Conservation (phyloP, 371 early-diverging fungal genomes). For the Nematocida parisii region DNA sequence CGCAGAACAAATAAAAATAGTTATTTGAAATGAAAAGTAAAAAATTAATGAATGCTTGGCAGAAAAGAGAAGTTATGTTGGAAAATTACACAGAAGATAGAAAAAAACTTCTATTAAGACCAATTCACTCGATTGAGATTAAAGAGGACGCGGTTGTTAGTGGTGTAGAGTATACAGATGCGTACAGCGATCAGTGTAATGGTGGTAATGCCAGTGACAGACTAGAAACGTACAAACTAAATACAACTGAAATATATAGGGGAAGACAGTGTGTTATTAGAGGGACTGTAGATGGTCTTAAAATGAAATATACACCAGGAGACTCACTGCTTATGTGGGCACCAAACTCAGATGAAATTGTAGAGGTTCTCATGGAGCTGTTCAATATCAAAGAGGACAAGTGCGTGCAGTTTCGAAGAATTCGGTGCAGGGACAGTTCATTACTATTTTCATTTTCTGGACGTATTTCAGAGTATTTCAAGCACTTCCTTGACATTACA, state of each 20-base stretch:
- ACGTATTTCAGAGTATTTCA: slow-evolving; percentile 60
- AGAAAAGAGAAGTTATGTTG: background rate
- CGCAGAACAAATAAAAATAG: slow-evolving; percentile 15
- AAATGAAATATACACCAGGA: slow-evolving; percentile 39
- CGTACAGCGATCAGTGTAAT: background rate
- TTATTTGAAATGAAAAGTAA: slow-evolving; percentile 27
- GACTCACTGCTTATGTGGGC: slow-evolving; percentile 41
- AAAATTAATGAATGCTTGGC: slow-evolving; percentile 7
- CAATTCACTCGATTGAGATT: background rate
- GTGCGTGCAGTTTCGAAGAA: slow-evolving; percentile 4
- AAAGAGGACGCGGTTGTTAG: background rate
- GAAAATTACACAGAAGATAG: slow-evolving; percentile 1
- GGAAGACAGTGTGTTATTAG: background rate
- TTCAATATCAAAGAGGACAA: background rate
- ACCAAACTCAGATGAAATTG: slow-evolving; percentile 15
- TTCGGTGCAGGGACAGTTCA: slow-evolving; percentile 14
- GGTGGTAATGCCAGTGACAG: background rate
- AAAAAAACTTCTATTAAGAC: background rate
- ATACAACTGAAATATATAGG: background rate
- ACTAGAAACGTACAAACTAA: background rate
- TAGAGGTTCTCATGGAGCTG: background rate
- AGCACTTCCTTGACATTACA: slow-evolving; percentile 60
- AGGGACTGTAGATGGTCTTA: background rate
- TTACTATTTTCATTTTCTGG: slow-evolving; percentile 60
- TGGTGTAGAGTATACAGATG: background rate